Conservation (phyloP, 2,329 filamentous ascomycete species). For the Microcyclosporella mali region DNA sequence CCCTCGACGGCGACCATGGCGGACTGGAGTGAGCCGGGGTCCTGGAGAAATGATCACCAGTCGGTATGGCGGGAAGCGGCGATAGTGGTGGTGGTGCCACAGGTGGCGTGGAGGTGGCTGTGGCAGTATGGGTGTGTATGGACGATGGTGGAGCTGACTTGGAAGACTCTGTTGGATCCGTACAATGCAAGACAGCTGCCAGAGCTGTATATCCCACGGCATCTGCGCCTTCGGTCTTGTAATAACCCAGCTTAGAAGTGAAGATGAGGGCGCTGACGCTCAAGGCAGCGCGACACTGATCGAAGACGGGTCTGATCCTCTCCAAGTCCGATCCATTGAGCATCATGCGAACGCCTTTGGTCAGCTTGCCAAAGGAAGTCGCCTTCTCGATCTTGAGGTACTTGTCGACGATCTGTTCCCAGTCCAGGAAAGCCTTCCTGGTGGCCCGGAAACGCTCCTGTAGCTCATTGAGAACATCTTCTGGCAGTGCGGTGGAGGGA, state of each 20-base stretch:
- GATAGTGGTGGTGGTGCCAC: constrained; percentile 5
- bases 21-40: too few species aligned
- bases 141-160: constrained; percentile 1
- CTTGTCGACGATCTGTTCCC: constrained; percentile 58
- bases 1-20: too few species aligned
- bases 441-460: constrained; percentile 58
- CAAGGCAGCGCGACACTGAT: constrained; percentile 55
- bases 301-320: constrained; percentile 53
- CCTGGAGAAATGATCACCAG: not conserved
- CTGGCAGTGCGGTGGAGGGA: constrained; percentile 49
- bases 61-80: not conserved
- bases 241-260: constrained; percentile 56
- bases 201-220: constrained; percentile 64
- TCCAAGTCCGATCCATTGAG: constrained; percentile 57
- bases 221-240: constrained; percentile 52
- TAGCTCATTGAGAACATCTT: constrained; percentile 58
- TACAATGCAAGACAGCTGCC: constrained; percentile 54
- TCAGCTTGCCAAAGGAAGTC: constrained; percentile 54
- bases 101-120: constrained; percentile 4
- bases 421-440: constrained; percentile 55
- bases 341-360: constrained; percentile 58
- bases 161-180: constrained; percentile 13
- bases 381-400: constrained; percentile 59
- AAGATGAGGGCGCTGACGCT: constrained; percentile 47
- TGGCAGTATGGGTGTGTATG: not conserved